Evolutionary conservation across 2,329 filamentous ascomycete genomes (phyloP).

Genomic region (Orbilia javanica): DNA sequence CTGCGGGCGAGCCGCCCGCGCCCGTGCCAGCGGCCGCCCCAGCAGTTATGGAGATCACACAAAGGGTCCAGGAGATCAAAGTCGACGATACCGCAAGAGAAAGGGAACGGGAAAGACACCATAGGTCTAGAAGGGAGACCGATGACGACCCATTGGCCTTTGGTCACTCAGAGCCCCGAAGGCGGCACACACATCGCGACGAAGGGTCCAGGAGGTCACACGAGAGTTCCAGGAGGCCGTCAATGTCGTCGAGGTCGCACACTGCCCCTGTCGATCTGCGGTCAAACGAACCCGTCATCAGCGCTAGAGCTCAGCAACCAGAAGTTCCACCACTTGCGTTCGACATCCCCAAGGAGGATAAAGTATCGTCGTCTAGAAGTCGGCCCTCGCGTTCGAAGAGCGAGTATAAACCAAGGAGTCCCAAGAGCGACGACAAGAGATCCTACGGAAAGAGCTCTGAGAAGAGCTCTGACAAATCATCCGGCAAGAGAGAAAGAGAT

Average conservation of each 20-base stretch:
- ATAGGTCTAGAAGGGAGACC: slow-evolving; percentile 14
- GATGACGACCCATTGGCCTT: slow-evolving; percentile 52
- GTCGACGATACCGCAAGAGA: slow-evolving; percentile 45
- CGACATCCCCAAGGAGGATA: slow-evolving; percentile 40
- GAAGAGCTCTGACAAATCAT: slow-evolving; percentile 31
- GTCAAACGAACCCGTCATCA: not conserved
- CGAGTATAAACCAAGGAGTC: slow-evolving; percentile 35
- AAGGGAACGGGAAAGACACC: slow-evolving; percentile 49
- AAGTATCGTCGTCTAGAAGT: slow-evolving; percentile 14
- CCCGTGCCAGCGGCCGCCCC: not conserved
- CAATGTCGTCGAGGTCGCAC: slow-evolving; percentile 24
- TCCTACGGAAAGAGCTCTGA: not conserved
- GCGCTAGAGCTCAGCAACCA: slow-evolving; percentile 1
- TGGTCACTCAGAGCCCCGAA: slow-evolving; percentile 34
- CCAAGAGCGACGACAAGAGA: slow-evolving; percentile 25
- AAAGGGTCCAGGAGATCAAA: slow-evolving; percentile 40
- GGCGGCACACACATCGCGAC: slow-evolving; percentile 33
- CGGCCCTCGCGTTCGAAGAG: slow-evolving; percentile 9
- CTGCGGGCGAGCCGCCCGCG: slow-evolving; percentile 24
- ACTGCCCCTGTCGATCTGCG: slow-evolving; percentile 33
- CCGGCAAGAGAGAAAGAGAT: slow-evolving; percentile 38
- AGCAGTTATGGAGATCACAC: slow-evolving; percentile 27
- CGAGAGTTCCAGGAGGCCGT: slow-evolving; percentile 28
- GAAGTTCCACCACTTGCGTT: slow-evolving; percentile 47
- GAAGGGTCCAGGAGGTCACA: slow-evolving; percentile 35